Evolutionary conservation across 352 stramenopile genomes (phyloP), one percentile per base, ranked within the genome.

Genomic region (Chrysophaeum taylorii): DNA sequence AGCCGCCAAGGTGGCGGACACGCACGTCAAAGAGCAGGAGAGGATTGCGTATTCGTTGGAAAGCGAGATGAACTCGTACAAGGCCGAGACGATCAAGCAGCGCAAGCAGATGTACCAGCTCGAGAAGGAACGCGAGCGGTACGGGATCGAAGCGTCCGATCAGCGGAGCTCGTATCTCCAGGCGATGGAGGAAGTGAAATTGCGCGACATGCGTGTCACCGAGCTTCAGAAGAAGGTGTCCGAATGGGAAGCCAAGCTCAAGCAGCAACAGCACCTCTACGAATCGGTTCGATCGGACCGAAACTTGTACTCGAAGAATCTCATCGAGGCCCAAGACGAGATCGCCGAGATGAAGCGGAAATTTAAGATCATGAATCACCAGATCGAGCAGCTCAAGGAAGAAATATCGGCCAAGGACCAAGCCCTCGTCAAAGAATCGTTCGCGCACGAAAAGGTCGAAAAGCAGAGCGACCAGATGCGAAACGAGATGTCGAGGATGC

Each of bases 201-300:
- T 84, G 33, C 72, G 80, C n/a, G 81, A 90, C 37, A 85, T 80
- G 73, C 73, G 78, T 45, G 70, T 80, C 60, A 81, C 73, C 27
- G 80, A 86, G 67, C 74, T 86, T 39, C 73, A 76, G 4, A 85
- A 85, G 63, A 79, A 83, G 61, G 75, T 96, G 15, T 82, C 85
- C 37, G 91, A 97, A 54, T 84, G 87, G 33, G 89, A 97, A 63
- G 86, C 72, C 41, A 94, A 95, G 76, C 81, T 98, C 57, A 97
- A 97, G 81, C 90, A 97, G 75, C 92, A 98, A 78, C 89, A 97
- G 77, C 87, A 97, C 75, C 82, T 96, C 23, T 97, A 98, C 73
- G 93, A 98, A 88, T 76, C 79, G 29, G 90, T 97, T 35, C 89
- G 91, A 39, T 88, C 82, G 54, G 94, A 98, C 69, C 85, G 89